A percentile compares a stretch with the other conserved stretches of the same genome.
These are phyloP conservation scores for Leavenworthia alabamica DNA, from an alignment of 345 rosid genomes.

Conservation along the genomic window DNA sequence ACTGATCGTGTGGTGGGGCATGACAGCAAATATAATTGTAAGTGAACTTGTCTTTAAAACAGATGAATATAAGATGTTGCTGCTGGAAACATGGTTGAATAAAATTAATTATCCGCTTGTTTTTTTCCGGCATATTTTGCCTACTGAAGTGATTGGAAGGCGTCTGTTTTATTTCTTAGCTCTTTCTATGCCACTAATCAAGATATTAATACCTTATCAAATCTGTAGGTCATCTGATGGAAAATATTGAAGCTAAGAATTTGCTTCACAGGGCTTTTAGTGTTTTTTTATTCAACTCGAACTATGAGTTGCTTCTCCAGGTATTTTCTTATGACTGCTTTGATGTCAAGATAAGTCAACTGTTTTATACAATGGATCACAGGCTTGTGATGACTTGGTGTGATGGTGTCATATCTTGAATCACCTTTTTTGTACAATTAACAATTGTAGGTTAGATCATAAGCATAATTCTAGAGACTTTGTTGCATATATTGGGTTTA, in stretches of 20 bases:
- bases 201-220: neutral
- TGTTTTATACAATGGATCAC: neutral
- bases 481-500: neutral
- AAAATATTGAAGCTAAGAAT: constrained; percentile 70
- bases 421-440: neutral
- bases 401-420: too few species aligned
- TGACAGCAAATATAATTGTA: too few species aligned
- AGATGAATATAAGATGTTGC: neutral
- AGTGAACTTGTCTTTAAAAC: neutral
- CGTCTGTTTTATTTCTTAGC: neutral
- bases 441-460: neutral
- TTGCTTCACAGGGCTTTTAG: constrained; percentile 95
- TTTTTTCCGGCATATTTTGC: neutral
- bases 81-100: neutral
- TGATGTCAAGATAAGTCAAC: too few species aligned
- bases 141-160: neutral
- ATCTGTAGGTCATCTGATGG: constrained; percentile 89
- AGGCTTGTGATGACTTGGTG: too few species aligned
- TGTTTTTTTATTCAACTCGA: constrained; percentile 88
- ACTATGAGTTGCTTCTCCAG: constrained; percentile 96
- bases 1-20: neutral
- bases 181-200: neutral
- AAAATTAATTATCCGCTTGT: neutral
- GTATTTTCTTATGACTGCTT: neutral
- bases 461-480: neutral